phyloP scores from a whole-genome alignment of 805 yeast genomes.

The Debaryomyces prosopidis region DNA sequence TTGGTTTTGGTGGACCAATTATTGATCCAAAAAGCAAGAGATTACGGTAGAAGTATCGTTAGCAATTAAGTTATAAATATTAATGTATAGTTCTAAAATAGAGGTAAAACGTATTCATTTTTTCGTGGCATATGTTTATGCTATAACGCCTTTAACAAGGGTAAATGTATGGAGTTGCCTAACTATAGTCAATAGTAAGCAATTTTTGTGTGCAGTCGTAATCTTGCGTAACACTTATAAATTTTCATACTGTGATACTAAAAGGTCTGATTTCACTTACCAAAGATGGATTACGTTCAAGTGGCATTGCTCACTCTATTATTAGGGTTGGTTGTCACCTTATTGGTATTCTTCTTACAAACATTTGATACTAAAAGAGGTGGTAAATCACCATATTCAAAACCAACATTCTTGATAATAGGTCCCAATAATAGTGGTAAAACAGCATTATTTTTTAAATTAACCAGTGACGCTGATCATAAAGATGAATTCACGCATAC shows the following conservation, averaged over 20 bases:
- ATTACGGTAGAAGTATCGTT: constrained; percentile 25
- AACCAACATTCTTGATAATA: constrained; percentile 60
- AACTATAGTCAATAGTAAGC: too few species aligned
- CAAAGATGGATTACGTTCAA: constrained; percentile 31
- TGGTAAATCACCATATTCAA: constrained; percentile 19
- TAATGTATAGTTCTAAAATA: too few species aligned
- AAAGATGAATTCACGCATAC: constrained; percentile 21
- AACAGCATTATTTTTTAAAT: constrained; percentile 51
- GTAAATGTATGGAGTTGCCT: too few species aligned
- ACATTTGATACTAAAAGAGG: constrained; percentile 14
- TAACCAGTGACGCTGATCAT: constrained; percentile 16
- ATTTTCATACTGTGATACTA: too few species aligned
- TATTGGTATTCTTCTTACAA: constrained; percentile 25
- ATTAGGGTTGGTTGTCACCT: constrained; percentile 25
- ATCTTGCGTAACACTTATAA: too few species aligned
- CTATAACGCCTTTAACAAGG: too few species aligned
- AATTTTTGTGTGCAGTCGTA: too few species aligned
- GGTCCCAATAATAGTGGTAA: constrained; percentile 72
- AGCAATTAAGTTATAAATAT: background rate
- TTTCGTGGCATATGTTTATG: too few species aligned
- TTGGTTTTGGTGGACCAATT: constrained; percentile 85
- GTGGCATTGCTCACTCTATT: constrained; percentile 22
- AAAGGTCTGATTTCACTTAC: background rate
- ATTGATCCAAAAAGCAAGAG: constrained; percentile 84
- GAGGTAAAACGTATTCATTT: too few species aligned